These are phyloP conservation scores for Elymus sibiricus DNA, from an alignment of 176 grass and related monocot species.

Conservation along the genomic window DNA sequence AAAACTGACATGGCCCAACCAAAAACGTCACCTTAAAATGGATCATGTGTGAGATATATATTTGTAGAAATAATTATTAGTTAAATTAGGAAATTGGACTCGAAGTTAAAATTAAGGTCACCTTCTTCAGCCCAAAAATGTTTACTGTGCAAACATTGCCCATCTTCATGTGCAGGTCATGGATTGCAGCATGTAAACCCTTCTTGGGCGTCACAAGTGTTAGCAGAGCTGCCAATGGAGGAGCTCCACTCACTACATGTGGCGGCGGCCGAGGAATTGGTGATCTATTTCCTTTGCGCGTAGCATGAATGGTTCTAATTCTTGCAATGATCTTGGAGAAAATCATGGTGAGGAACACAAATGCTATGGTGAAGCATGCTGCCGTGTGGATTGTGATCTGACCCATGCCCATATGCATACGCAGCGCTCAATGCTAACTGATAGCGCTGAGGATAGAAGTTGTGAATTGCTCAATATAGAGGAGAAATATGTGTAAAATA, in stretches of 20 bases:
- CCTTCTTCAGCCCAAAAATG: neutral
- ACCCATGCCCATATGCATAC: neutral
- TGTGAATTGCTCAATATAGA: no score
- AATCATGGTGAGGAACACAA: no score
- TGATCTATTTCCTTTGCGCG: neutral
- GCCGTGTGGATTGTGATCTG: no score
- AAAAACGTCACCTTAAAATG: slow-evolving; percentile 4
- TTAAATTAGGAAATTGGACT: no score
- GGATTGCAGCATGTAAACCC: neutral
- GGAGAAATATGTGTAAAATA: no score
- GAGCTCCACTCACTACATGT: neutral
- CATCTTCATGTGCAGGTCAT: neutral
- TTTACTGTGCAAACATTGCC: neutral
- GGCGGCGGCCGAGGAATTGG: neutral
- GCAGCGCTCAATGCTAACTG: neutral
- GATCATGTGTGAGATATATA: no score
- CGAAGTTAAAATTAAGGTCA: neutral
- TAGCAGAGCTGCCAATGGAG: neutral
- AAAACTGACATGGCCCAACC: no score
- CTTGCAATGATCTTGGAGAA: neutral
- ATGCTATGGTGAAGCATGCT: no score
- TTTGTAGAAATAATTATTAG: no score
- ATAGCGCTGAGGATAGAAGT: no score
- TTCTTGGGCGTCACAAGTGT: neutral
- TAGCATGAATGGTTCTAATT: neutral